Percentiles rank a stretch among this genome's conserved stretches.
phyloP scores from a whole-genome alignment of 371 early-diverging fungal genomes.

The Dipsacomyces acuminosporus region DNA sequence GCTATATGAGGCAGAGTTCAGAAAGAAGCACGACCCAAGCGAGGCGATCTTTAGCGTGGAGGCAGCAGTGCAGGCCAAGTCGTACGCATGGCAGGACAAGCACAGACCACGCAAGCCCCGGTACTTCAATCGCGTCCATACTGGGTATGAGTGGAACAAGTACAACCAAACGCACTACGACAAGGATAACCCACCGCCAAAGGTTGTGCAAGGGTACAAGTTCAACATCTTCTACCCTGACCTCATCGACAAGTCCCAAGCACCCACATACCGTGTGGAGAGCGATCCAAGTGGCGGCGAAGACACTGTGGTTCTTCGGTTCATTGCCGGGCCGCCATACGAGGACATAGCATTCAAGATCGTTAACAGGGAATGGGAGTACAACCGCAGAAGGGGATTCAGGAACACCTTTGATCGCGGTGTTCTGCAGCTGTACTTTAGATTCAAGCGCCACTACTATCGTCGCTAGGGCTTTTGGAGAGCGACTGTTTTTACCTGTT shows the following conservation, averaged over 20 bases:
- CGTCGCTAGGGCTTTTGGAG: constrained; percentile 68
- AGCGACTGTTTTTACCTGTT: too few species aligned
- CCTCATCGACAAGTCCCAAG: constrained; percentile 79
- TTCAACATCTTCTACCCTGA: constrained; percentile 96
- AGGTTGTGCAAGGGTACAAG: constrained; percentile 95
- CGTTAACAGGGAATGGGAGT: constrained; percentile 94
- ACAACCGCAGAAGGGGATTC: constrained; percentile 87
- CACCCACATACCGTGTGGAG: constrained; percentile 84
- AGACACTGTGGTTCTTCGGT: constrained; percentile 81
- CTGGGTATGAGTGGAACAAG: constrained; percentile 98
- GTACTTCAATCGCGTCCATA: constrained; percentile 92
- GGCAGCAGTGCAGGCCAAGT: constrained; percentile 60
- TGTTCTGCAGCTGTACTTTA: constrained; percentile 87
- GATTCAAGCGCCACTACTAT: constrained; percentile 83
- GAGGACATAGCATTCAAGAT: constrained; percentile 95
- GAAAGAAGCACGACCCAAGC: constrained; percentile 71
- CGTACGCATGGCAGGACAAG: constrained; percentile 84
- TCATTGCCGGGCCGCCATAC: constrained; percentile 92
- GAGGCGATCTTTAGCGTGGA: constrained; percentile 80
- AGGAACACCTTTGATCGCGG: constrained; percentile 85
- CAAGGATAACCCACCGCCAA: constrained; percentile 94
- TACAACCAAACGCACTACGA: constrained; percentile 98
- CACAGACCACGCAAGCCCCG: constrained; percentile 91
- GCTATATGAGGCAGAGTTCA: constrained; percentile 67
- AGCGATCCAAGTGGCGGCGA: constrained; percentile 56